A percentile compares a stretch with the other conserved stretches of the same genome.
These are phyloP conservation scores for Lepidopterella palustris DNA, from an alignment of 495 filamentous ascomycete genomes.

Conservation along the genomic window DNA sequence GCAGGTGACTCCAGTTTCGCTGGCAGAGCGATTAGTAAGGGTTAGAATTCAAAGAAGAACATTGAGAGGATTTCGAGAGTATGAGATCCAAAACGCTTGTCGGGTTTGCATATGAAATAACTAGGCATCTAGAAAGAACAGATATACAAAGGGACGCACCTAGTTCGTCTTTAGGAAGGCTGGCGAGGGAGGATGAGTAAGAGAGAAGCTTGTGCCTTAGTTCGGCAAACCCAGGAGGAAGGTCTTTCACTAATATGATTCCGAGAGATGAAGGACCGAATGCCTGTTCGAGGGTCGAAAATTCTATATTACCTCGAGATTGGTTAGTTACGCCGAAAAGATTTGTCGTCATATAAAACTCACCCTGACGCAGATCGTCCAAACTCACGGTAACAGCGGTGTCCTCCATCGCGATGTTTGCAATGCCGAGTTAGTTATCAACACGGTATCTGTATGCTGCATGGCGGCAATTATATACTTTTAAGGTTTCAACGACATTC, in stretches of 20 bases:
- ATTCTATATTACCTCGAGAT: conserved; percentile 58
- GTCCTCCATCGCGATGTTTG: not conserved
- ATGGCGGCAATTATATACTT: not conserved
- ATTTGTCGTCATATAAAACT: not conserved
- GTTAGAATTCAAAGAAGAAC: not conserved
- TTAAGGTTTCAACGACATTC: not conserved
- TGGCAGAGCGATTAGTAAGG: conserved; percentile 30
- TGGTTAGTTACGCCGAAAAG: conserved; percentile 1
- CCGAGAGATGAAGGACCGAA: conserved; percentile 90
- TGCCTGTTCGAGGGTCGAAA: conserved; percentile 68
- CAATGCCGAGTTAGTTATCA: not conserved
- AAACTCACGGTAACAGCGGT: conserved; percentile 50
- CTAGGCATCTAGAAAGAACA: not conserved
- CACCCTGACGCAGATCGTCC: conserved; percentile 44
- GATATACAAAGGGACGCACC: conserved; percentile 44
- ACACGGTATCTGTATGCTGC: not conserved
- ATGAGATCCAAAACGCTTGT: no score
- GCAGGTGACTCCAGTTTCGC: conserved; percentile 57
- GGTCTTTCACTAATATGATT: conserved; percentile 83
- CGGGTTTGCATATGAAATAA: no score
- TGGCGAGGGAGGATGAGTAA: conserved; percentile 83
- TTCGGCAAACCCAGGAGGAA: conserved; percentile 60
- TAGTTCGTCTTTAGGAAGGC: conserved; percentile 65
- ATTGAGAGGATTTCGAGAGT: no score
- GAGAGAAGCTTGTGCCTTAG: conserved; percentile 71